Base-by-base conservation (phyloP, 257 asterid species). In the Nicotiana paniculata region DNA sequence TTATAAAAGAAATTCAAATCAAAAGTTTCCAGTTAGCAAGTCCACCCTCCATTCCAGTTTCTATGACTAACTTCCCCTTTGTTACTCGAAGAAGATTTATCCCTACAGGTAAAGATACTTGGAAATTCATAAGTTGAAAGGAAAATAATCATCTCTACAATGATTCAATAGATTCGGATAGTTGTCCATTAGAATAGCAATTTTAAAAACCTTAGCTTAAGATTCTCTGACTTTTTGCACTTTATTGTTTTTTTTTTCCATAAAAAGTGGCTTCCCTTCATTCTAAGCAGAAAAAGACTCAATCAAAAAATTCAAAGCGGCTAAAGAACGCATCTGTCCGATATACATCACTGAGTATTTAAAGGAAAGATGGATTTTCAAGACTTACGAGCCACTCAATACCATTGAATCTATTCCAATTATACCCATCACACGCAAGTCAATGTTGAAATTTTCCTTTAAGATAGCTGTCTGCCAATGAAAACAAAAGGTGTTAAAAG, bases 391-490 rank as follows among this genome's bases (percentile, higher is more conserved):
- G 62, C 90, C 93, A 57, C 91, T 90, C 89, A 96, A 84, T 87
- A 94, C 89, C 99, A 96, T 96, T 57, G 87, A 82, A 74, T 67
- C 83, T 74, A 94, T 85, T 84, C 99, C 99, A 39, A 91, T 91
- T 70, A 96, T 89, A 53, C 99, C 98, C 97, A 92, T 90, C 79
- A 94, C 98, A 77, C 98, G 98, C 83, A 96, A 89, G 84, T 96
- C 99, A 85, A 96, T 94, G 90, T 96, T 94, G 51, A 91, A 94
- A 84, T 94, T 94, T 86, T 96, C 99, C 93, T 96, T 96, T 84
- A 96, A 97, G 80, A 85, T 84, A 43, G 98, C 92, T 62, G 98
- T 94, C 99, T 96, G 95, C 86, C 80, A 81, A 61, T 72, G 53
- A 67, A 67, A 67, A 74, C 62, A 51, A 74, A 74, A 74, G 62